These are phyloP conservation scores for Pseudocercospora macadamiae DNA, from an alignment of 2,329 filamentous ascomycete species.

Conservation along the genomic window DNA sequence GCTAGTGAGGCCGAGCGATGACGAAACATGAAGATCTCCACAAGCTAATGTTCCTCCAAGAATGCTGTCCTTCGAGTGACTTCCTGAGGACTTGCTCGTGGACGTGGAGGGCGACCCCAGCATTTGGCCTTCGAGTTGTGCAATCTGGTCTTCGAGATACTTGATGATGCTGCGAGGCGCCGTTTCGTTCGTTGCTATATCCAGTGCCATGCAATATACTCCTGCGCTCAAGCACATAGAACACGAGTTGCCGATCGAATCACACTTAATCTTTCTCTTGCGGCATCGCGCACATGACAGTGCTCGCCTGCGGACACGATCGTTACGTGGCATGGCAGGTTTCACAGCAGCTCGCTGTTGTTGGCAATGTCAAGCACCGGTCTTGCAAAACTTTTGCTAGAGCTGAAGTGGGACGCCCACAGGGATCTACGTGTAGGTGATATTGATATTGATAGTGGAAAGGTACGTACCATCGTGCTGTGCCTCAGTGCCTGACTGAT, in stretches of 20 bases:
- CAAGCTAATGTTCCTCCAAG: neutral
- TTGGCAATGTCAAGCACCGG: no score
- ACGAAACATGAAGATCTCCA: neutral
- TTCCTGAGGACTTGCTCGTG: neutral
- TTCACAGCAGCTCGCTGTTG: no score
- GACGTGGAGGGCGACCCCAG: neutral
- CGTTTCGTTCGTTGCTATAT: neutral
- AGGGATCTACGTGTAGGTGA: no score
- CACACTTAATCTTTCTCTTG: conserved; percentile 3
- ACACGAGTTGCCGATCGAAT: neutral
- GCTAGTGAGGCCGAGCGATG: neutral
- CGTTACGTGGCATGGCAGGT: neutral
- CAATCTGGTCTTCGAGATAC: conserved; percentile 2
- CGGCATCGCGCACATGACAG: conserved; percentile 3
- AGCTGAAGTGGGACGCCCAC: no score
- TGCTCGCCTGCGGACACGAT: neutral
- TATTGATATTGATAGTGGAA: no score
- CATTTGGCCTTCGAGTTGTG: neutral
- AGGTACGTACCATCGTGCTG: no score
- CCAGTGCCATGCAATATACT: neutral
- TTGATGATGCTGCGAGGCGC: neutral
- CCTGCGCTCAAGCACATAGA: conserved; percentile 4
- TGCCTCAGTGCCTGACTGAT: neutral
- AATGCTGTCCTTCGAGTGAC: neutral
- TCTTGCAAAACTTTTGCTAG: no score